A percentile compares a stretch with the other conserved stretches of the same genome.
These are phyloP conservation scores for Paragyromitra xinjiangensis DNA, from an alignment of 495 filamentous ascomycete species.

Conservation along the genomic window DNA sequence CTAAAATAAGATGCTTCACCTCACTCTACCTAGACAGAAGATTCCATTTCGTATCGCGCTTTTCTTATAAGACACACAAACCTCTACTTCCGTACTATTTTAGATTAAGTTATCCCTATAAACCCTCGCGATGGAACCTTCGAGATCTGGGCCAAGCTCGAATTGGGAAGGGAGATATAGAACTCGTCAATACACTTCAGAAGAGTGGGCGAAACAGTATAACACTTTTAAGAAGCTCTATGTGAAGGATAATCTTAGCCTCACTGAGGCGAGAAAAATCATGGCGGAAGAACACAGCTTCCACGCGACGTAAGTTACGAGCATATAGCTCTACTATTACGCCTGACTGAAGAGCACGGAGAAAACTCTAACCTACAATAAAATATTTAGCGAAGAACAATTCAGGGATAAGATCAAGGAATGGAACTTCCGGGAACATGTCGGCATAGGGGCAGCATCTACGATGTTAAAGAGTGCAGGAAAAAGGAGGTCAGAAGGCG, in stretches of 20 bases:
- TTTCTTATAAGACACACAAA: background rate
- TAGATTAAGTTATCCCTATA: background rate
- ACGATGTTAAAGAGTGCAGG: conserved; percentile 14
- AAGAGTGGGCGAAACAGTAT: conserved; percentile 15
- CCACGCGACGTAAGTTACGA: conserved; percentile 12
- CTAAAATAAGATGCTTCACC: too few relatives aligned
- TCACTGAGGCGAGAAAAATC: conserved; percentile 13
- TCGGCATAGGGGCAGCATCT: background rate
- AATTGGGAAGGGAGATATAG: conserved; percentile 12
- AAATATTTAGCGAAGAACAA: conserved; percentile 26
- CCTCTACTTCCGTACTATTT: background rate
- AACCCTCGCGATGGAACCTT: background rate
- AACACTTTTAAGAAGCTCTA: conserved; percentile 10
- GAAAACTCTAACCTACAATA: conserved; percentile 5
- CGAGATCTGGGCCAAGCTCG: background rate
- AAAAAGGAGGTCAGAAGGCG: background rate
- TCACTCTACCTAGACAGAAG: background rate
- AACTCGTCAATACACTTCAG: background rate
- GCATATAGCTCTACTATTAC: background rate
- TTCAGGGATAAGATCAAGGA: conserved; percentile 28
- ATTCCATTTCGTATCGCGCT: background rate
- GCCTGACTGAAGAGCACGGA: background rate
- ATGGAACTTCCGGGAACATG: conserved; percentile 23
- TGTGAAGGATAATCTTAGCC: background rate
- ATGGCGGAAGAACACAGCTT: conserved; percentile 23